A percentile compares a stretch with the other conserved stretches of the same genome.
Evolutionary conservation across 2,329 filamentous ascomycete genomes (phyloP).

Genomic region (Fonsecaea monophora): DNA sequence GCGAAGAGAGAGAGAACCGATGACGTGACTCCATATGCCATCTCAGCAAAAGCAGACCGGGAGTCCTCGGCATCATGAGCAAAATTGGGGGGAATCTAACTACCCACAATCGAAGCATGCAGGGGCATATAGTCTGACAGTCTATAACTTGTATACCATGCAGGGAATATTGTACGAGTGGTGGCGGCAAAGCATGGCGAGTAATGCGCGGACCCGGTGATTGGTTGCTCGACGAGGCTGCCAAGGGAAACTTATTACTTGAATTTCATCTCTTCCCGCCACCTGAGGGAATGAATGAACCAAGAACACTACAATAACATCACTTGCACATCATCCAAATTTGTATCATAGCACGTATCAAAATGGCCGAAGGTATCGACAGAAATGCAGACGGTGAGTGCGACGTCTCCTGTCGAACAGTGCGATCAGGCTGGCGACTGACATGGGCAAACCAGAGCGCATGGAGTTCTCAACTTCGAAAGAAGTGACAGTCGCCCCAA

Average conservation of each 20-base stretch:
- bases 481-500: slow-evolving; percentile 91
- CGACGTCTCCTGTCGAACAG: neutral
- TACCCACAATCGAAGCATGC: neutral
- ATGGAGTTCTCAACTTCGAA: slow-evolving; percentile 99
- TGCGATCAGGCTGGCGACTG: slow-evolving; percentile 17
- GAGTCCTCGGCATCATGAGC: neutral
- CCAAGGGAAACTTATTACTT: neutral
- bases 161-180: neutral
- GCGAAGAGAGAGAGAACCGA: neutral
- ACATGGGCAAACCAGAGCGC: slow-evolving; percentile 65
- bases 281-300: neutral
- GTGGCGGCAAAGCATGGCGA: neutral
- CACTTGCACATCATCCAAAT: slow-evolving; percentile 1
- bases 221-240: neutral
- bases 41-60: neutral
- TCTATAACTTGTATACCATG: neutral
- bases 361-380: slow-evolving; percentile 92
- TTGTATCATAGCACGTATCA: slow-evolving; percentile 44
- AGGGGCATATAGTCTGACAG: neutral
- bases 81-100: neutral
- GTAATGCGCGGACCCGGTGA: neutral
- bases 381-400: slow-evolving; percentile 75
- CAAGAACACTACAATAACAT: neutral
- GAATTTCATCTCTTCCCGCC: slow-evolving; percentile 6
- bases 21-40: neutral